phyloP scores from a whole-genome alignment of 352 stramenopile species.

The Phytophthora cryptogea region DNA sequence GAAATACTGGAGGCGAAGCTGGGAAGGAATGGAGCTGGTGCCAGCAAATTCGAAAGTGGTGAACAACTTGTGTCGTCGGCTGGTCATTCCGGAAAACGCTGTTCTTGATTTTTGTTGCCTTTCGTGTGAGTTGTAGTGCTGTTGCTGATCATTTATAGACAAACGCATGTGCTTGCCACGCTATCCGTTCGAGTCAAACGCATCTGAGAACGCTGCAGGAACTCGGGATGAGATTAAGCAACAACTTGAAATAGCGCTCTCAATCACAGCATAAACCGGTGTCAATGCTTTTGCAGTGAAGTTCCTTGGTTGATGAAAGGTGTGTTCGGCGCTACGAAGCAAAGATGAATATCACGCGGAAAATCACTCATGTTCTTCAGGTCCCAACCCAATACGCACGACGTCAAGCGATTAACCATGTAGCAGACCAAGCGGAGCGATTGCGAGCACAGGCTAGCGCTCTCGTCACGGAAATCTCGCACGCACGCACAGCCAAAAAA shows the following conservation, averaged over 20 bases:
- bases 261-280: not conserved
- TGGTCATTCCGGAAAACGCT: not conserved
- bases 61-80: not conserved
- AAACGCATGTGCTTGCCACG: not conserved
- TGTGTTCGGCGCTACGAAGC: not conserved
- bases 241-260: constrained; percentile 10
- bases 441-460: constrained; percentile 23
- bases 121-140: constrained; percentile 1
- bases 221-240: constrained; percentile 12
- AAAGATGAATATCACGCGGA: constrained; percentile 10
- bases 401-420: constrained; percentile 10
- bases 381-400: constrained; percentile 4
- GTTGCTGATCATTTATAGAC: constrained; percentile 17
- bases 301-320: not conserved
- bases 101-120: constrained; percentile 15
- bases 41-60: constrained; percentile 24
- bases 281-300: not conserved
- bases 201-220: constrained; percentile 25
- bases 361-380: constrained; percentile 6
- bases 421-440: constrained; percentile 18
- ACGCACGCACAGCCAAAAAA: constrained; percentile 23
- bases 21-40: not conserved
- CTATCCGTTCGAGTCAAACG: constrained; percentile 5
- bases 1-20: not conserved
- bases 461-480: constrained; percentile 26